These are phyloP conservation scores for Dactylellina parvicollis DNA, from an alignment of 2,329 filamentous ascomycete species.

Conservation along the genomic window DNA sequence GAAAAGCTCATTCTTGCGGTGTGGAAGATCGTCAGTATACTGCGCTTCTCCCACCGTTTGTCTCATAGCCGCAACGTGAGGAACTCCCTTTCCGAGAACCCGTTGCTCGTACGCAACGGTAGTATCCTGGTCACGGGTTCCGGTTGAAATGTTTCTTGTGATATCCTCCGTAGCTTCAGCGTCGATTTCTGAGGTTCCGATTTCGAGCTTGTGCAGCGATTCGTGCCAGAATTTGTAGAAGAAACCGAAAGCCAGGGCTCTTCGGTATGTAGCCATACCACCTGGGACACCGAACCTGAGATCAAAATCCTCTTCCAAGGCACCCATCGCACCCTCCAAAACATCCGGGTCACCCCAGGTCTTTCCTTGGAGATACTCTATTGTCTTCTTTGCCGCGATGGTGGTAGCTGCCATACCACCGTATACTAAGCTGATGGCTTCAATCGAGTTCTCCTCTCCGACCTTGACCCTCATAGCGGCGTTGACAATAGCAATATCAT, in stretches of 20 bases:
- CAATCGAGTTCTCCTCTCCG: slow-evolving; percentile 74
- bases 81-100: slow-evolving; percentile 83
- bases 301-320: slow-evolving; percentile 88
- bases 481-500: slow-evolving; percentile 98
- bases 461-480: slow-evolving; percentile 80
- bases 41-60: slow-evolving; percentile 94
- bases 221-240: slow-evolving; percentile 99
- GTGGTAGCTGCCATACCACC: slow-evolving; percentile 96
- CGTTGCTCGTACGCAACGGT: slow-evolving; percentile 81
- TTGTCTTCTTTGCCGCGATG: slow-evolving; percentile 82
- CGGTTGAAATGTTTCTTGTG: slow-evolving; percentile 81
- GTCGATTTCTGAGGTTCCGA: slow-evolving; percentile 62
- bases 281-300: slow-evolving; percentile 90
- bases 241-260: slow-evolving; percentile 88
- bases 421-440: slow-evolving; percentile 82
- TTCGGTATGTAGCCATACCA: slow-evolving; percentile 96
- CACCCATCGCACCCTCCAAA: slow-evolving; percentile 87
- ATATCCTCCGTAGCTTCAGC: slow-evolving; percentile 82
- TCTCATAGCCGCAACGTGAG: slow-evolving; percentile 89
- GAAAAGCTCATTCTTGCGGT: slow-evolving; percentile 85
- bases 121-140: slow-evolving; percentile 78
- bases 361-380: slow-evolving; percentile 78
- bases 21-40: slow-evolving; percentile 94
- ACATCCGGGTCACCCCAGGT: slow-evolving; percentile 82
- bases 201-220: slow-evolving; percentile 72